Evolutionary conservation across 768 basidiomycete genomes (phyloP).

Genomic region (Mycena rosella): DNA sequence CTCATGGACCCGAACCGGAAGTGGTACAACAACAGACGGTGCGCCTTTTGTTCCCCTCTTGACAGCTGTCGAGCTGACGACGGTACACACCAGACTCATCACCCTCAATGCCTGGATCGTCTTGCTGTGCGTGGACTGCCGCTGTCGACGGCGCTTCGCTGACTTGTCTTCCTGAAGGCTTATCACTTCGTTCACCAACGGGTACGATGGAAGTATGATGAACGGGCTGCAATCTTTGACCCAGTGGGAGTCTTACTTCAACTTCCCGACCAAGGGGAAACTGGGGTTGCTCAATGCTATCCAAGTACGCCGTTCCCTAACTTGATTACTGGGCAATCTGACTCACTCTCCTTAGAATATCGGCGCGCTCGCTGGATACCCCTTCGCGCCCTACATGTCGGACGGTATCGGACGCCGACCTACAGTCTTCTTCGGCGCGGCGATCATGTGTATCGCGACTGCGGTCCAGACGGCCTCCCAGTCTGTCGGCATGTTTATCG

Average conservation of each 20-base stretch:
- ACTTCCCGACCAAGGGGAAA: slow-evolving; percentile 65
- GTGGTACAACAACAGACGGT: slow-evolving; percentile 65
- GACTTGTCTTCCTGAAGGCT: slow-evolving; percentile 56
- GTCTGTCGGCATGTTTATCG: slow-evolving; percentile 83
- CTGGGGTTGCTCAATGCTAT: slow-evolving; percentile 82
- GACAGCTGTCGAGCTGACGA: too few relatives aligned
- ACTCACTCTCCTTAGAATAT: too few relatives aligned
- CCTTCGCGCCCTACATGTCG: slow-evolving; percentile 77
- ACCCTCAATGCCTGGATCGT: slow-evolving; percentile 77
- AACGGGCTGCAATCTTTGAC: slow-evolving; percentile 78
- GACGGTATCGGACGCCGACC: slow-evolving; percentile 78
- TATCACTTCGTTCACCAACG: slow-evolving; percentile 81
- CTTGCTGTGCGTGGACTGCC: slow-evolving; percentile 62
- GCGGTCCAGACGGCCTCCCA: slow-evolving; percentile 77
- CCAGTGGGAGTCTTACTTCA: slow-evolving; percentile 75
- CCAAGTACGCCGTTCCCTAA: slow-evolving; percentile 55
- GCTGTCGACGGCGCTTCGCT: not conserved
- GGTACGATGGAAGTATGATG: slow-evolving; percentile 85
- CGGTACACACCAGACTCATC: slow-evolving; percentile 74
- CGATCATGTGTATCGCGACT: slow-evolving; percentile 77
- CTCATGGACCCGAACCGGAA: slow-evolving; percentile 55
- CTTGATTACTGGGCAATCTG: too few relatives aligned
- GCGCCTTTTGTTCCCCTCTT: not conserved
- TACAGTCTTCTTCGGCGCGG: slow-evolving; percentile 77
- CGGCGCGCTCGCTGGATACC: slow-evolving; percentile 74